phyloP scores from a whole-genome alignment of 129 eudicot species.

The Centella asiatica region DNA sequence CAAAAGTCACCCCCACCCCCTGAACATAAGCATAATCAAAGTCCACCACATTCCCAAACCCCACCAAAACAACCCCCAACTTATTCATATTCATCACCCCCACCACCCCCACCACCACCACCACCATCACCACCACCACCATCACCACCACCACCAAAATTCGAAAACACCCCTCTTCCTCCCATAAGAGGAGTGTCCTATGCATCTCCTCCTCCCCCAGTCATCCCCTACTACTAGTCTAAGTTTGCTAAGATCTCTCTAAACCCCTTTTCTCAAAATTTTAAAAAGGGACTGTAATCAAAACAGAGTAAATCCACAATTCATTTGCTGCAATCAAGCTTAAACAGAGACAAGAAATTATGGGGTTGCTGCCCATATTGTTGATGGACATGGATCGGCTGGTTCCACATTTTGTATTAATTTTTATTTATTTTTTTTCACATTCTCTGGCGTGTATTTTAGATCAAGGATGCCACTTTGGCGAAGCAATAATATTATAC shows the following conservation, averaged over 20 bases:
- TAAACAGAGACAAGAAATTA: background rate
- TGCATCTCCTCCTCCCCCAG: constrained; percentile 92
- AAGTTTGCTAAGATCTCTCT: background rate
- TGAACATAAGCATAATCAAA: constrained; percentile 20
- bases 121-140: constrained; percentile 41
- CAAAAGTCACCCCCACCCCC: constrained; percentile 31
- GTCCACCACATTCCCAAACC: constrained; percentile 27
- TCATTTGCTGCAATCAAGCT: background rate
- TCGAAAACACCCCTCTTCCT: constrained; percentile 51
- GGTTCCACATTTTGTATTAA: background rate
- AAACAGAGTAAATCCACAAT: background rate
- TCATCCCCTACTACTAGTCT: constrained; percentile 62
- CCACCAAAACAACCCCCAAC: constrained; percentile 33
- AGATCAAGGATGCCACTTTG: background rate
- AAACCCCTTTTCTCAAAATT: background rate
- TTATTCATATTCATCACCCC: constrained; percentile 18
- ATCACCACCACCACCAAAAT: constrained; percentile 38
- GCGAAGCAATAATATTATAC: constrained; percentile 6
- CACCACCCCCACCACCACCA: constrained; percentile 29
- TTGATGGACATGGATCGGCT: background rate
- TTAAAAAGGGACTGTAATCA: background rate
- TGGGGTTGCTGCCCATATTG: background rate
- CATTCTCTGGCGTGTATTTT: background rate
- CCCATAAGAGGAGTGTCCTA: constrained; percentile 71
- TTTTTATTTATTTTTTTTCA: constrained; percentile 8